Percentiles rank a stretch among this genome's conserved stretches.
Conservation (phyloP, 345 rosid species). For the Cardamine chenopodiifolia region DNA sequence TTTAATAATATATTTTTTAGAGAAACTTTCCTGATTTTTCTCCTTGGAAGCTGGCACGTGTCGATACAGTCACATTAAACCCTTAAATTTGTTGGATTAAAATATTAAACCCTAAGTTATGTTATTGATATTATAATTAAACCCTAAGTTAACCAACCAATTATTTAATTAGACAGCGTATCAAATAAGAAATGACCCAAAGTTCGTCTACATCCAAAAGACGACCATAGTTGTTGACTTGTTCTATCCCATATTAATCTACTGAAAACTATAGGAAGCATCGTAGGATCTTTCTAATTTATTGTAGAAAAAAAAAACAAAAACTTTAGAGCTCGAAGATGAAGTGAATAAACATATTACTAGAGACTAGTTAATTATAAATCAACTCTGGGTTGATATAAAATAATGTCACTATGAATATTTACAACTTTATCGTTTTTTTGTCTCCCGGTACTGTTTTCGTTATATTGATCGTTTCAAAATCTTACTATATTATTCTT, state of each 20-base stretch:
- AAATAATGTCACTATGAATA: slow-evolving; percentile 8
- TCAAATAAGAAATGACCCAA: slow-evolving; percentile 31
- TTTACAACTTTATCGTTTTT: slow-evolving; percentile 10
- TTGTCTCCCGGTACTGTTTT: background rate
- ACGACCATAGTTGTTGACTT: slow-evolving; percentile 43
- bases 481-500: background rate
- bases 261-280: slow-evolving; percentile 34
- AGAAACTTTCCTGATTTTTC: slow-evolving; percentile 15
- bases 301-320: background rate
- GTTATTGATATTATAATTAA: slow-evolving; percentile 5
- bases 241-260: slow-evolving; percentile 26
- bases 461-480: slow-evolving; percentile 1
- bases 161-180: slow-evolving; percentile 29
- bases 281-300: slow-evolving; percentile 34
- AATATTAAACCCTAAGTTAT: slow-evolving; percentile 30
- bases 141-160: slow-evolving; percentile 34
- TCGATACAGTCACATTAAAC: slow-evolving; percentile 19
- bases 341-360: slow-evolving; percentile 6
- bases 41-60: slow-evolving; percentile 33
- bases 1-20: background rate
- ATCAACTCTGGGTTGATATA: background rate
- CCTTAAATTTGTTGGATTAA: slow-evolving; percentile 27
- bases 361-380: background rate
- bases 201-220: slow-evolving; percentile 28
- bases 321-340: background rate